phyloP scores from a whole-genome alignment of 176 grass and related monocot genomes.

The Eragrostis curvula region DNA sequence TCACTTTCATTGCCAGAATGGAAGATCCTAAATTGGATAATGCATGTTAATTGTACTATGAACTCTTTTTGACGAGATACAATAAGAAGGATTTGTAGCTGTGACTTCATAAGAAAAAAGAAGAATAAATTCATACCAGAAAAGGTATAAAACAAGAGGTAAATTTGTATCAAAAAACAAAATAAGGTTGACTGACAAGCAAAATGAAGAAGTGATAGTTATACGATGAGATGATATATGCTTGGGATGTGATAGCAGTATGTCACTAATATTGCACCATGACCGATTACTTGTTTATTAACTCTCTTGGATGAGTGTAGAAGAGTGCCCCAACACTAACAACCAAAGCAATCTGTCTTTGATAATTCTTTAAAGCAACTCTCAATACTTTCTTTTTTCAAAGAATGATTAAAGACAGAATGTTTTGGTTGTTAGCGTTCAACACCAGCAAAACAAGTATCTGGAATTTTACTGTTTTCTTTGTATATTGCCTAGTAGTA shows the following conservation, averaged over 20 bases:
- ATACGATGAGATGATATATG: not conserved
- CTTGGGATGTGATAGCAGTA: not conserved
- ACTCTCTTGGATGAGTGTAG: not conserved
- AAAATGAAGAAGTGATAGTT: not conserved
- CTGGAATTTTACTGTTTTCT: not conserved
- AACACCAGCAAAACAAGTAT: not conserved
- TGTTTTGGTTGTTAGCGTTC: not conserved
- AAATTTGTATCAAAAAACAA: not conserved
- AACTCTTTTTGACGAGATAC: not conserved
- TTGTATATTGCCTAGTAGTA: not conserved
- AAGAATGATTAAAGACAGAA: not conserved
- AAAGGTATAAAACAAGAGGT: not conserved
- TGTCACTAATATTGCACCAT: not conserved
- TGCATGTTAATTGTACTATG: not conserved
- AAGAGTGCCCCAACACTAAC: too few species aligned
- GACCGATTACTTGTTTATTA: not conserved
- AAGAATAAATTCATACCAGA: not conserved
- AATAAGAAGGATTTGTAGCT: not conserved
- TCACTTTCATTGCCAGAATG: conserved; percentile 31
- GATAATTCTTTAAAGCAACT: not conserved
- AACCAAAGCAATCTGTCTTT: too few species aligned
- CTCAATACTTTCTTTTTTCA: not conserved
- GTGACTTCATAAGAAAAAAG: conserved; percentile 21
- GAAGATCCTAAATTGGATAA: not conserved
- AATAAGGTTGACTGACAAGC: not conserved